phyloP scores from a whole-genome alignment of 176 grass and related monocot species.

The Miscanthus lutarioriparius region DNA sequence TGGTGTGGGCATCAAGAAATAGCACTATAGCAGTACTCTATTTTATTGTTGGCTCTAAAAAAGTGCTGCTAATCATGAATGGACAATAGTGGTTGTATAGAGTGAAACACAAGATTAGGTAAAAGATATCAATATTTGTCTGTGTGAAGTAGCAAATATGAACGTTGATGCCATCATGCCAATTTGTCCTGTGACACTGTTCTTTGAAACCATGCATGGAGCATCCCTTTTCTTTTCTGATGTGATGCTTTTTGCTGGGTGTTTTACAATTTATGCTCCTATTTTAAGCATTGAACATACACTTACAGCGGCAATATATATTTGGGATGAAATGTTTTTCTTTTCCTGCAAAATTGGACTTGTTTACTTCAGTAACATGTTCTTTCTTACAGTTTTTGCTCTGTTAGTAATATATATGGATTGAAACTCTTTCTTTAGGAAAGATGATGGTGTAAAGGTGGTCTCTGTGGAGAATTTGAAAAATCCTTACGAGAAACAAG shows the following conservation, averaged over 20 bases:
- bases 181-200: not conserved
- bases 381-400: not conserved
- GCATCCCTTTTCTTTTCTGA: not conserved
- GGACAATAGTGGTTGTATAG: not conserved
- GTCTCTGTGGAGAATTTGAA: slow-evolving; percentile 88
- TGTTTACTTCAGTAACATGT: not conserved
- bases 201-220: not conserved
- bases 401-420: slow-evolving; percentile 39
- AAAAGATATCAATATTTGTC: not conserved
- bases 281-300: not conserved
- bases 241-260: not conserved
- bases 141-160: not conserved
- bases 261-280: not conserved
- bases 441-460: slow-evolving; percentile 90
- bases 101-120: not conserved
- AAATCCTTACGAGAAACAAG: slow-evolving; percentile 93
- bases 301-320: not conserved
- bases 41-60: slow-evolving; percentile 24
- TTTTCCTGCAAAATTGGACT: not conserved
- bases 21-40: not conserved
- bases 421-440: slow-evolving; percentile 60
- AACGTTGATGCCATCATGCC: not conserved
- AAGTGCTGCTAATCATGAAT: not conserved
- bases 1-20: not conserved
- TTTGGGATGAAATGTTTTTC: not conserved